These are phyloP conservation scores for Murraya paniculata DNA, from an alignment of 345 rosid genomes.

Conservation along the genomic window DNA sequence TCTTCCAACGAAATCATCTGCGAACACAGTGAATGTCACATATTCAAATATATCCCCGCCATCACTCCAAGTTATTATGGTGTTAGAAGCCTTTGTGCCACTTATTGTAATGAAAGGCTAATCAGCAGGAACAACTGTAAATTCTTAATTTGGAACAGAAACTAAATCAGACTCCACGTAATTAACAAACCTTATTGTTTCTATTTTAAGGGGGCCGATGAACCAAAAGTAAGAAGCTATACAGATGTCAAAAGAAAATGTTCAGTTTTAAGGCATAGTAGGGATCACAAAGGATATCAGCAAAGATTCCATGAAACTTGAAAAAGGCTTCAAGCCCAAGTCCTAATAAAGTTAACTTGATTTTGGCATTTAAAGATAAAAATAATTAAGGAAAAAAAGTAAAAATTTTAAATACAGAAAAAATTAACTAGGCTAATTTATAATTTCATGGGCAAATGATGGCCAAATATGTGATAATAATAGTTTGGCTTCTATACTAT, in stretches of 20 bases:
- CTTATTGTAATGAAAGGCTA: slow-evolving; percentile 76
- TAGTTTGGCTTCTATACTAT: too few species aligned
- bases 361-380: too few species aligned
- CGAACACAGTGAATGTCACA: slow-evolving; percentile 51
- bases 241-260: background rate
- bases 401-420: too few species aligned
- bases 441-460: too few species aligned
- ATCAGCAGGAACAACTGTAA: slow-evolving; percentile 41
- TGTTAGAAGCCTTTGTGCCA: slow-evolving; percentile 46
- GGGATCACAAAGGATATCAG: too few species aligned
- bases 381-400: too few species aligned
- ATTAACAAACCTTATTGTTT: background rate
- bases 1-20: slow-evolving; percentile 62
- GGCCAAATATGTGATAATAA: too few species aligned
- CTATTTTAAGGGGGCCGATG: background rate
- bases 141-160: too few species aligned
- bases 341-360: too few species aligned
- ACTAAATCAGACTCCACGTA: background rate
- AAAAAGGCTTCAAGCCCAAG: too few species aligned
- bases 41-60: slow-evolving; percentile 46
- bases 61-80: slow-evolving; percentile 51
- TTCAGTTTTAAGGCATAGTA: background rate
- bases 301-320: too few species aligned
- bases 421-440: too few species aligned
- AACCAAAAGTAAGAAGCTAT: background rate